Base-by-base conservation (phyloP, 257 asterid genomes). In the Anisodus acutangulus region DNA sequence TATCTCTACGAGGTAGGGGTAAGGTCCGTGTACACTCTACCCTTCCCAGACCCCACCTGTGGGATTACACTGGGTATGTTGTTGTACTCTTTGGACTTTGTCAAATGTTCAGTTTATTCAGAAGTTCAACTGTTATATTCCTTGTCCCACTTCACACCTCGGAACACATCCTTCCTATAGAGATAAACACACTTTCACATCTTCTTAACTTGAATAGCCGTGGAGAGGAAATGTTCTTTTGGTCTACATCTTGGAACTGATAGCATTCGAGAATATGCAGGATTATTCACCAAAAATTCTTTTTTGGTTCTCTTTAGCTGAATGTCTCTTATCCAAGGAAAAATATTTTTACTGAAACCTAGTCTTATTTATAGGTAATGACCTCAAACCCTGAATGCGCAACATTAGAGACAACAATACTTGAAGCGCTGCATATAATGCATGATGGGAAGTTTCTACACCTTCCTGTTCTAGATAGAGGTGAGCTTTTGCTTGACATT, bases 391-490 rank as follows among this genome's bases (percentile, higher is more conserved):
- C 98, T 62, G 95, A 94, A 87, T 91, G 95, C 86, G 98, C 94
- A 45, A 90, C 97, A n/a, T 82, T 89, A 67, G 99, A 95, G 88
- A 90, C 94, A 57, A 90, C 97, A 66, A 94, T 95, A 85, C 98
- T 95, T 80, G 98, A 93, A 87, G 98, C 97, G 5, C 88, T 95
- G 88, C 98, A 95, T 91, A 87, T 94, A 86, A 95, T 95, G 98
- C 99, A 92, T 86, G 98, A 95, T 84, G 93, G 95, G 62, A 94
- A 89, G 84, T 95, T 95, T 68, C 89, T 95, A 79, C 98, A 95
- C 89, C 95, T 95, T 89, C 99, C 98, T 12, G 97, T 95, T 82
- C 84, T 92, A 63, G 98, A 94, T 81, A 91, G 93, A 92, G 98
- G 98, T 93, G 83, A 87, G 86, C 64, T 78, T 85, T 67, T 49